Evolutionary conservation across 164 flowering plant species (phyloP), one percentile per base, ranked within the genome.

Genomic region (Santalum album): DNA sequence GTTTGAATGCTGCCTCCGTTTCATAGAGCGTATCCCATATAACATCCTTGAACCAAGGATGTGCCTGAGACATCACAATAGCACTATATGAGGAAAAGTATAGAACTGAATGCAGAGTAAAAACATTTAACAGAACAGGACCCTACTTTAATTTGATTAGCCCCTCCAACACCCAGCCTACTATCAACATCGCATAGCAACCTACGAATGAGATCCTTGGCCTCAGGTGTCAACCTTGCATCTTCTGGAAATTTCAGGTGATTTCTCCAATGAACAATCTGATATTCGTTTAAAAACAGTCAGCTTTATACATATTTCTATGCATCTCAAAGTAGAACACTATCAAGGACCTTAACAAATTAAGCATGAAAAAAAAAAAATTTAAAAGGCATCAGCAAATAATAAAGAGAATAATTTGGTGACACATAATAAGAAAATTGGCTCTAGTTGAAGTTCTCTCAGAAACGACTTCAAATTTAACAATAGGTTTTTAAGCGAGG

Each of bases 1-100:
- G 96, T 64, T 78, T 64, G 62, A 87, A 85, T 54, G 96, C 96
- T 67, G 90, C 90, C 55, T 85, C 87, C 77, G 83, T 85, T 25
- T 71, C 71, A 69, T 79, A 81, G 38, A 87, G 61, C 62, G 51
- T 81, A 24, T 78, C 83, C 96, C 96, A 87, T 19, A 79, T 82
- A 44, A 74, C 49, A 34, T 58, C 71, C 29, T 48, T 68, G 58
- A 77, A 77, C 78, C 79, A 77, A 55, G 77, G 71, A 75, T 74
- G 82, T 58, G 75, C 75, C 78, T 77, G 66, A 40, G 25, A 58
- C 53, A 52, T 17, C 0, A 54, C n/a, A 66, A 54, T 22, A 17
- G 23, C 25, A 35, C 20, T 23, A 11, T 38, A 10, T 38, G 4
- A 38, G 42, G 4, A 38, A 15, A 38, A 34, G n/a, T n/a, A n/a